Base-by-base conservation (phyloP, 2,329 filamentous ascomycete species). In the Dothideomycetes sp. region DNA sequence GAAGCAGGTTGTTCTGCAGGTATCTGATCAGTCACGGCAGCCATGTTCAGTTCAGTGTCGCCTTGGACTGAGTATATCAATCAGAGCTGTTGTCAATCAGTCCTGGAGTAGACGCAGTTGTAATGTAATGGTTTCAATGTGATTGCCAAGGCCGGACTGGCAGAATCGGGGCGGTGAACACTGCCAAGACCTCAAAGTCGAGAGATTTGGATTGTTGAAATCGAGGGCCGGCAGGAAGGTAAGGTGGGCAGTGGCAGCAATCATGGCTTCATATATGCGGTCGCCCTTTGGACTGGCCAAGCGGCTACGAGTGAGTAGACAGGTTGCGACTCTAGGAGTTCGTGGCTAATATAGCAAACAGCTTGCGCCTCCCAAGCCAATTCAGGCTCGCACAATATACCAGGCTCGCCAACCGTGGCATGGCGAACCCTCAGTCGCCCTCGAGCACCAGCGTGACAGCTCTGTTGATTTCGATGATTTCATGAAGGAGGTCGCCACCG, bases 181-280 rank as follows among this genome's bases (percentile, higher is more conserved):
- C 31, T 24, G 33, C 18, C 24, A 33, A 15, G 37, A 43, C 19
- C 30, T 33, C 40, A 24, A 25, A 20, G 33, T 13, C 13, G n/a
- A n/a, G n/a, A n/a, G n/a, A n/a, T n/a, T n/a, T n/a, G n/a, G n/a
- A n/a, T n/a, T n/a, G n/a, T n/a, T n/a, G n/a, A n/a, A n/a, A n/a
- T n/a, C n/a, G n/a, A n/a, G n/a, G n/a, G n/a, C n/a, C n/a, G n/a
- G n/a, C n/a, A 12, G 8, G 23, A 25, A 25, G 30, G 15, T 18
- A 5, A 6, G 16, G 4, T 32, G n/a, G n/a, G 18, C 5, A 5
- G 37, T 15, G 29, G n/a, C 32, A 38, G 17, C 35, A 33, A 35
- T 18, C 43, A 70, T 70, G 67, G 62, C 67, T 43, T 52, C 61
- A 48, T 66, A 62, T 58, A 52, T 61, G 47, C 58, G 64, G 52